These are phyloP conservation scores for Vicia faba DNA, from an alignment of 306 rosid genomes.

Conservation along the genomic window DNA sequence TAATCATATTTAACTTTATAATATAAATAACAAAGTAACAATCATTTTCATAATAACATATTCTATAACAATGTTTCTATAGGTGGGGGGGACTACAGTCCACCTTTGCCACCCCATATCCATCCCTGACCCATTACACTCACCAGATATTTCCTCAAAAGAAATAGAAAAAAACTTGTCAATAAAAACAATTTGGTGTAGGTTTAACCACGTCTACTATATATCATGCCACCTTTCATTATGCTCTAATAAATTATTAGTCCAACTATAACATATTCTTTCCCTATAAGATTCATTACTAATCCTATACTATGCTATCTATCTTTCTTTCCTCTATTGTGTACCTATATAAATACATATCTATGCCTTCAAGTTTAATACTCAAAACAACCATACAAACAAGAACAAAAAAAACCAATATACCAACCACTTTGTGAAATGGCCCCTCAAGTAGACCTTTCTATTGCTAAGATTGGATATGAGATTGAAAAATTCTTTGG, in stretches of 20 bases:
- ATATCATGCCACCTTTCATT: constrained; percentile 23
- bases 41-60: too few species aligned
- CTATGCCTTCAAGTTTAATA: constrained; percentile 26
- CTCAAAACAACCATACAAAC: background rate
- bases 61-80: too few species aligned
- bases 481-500: constrained; percentile 47
- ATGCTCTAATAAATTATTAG: constrained; percentile 30
- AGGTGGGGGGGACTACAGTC: too few species aligned
- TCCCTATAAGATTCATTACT: constrained; percentile 20
- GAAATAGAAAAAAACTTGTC: background rate
- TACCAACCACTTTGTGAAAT: constrained; percentile 30
- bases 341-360: constrained; percentile 41
- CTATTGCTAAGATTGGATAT: constrained; percentile 40
- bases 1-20: too few species aligned
- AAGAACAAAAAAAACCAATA: background rate
- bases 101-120: too few species aligned
- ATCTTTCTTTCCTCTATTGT: background rate
- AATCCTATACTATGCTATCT: constrained; percentile 9
- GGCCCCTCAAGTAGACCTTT: constrained; percentile 47
- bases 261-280: constrained; percentile 9
- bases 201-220: constrained; percentile 33
- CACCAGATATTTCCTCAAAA: background rate
- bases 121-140: background rate
- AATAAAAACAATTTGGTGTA: constrained; percentile 28
- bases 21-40: too few species aligned